Base-by-base conservation (phyloP, 768 basidiomycete species). In the Pleurotus giganteus region DNA sequence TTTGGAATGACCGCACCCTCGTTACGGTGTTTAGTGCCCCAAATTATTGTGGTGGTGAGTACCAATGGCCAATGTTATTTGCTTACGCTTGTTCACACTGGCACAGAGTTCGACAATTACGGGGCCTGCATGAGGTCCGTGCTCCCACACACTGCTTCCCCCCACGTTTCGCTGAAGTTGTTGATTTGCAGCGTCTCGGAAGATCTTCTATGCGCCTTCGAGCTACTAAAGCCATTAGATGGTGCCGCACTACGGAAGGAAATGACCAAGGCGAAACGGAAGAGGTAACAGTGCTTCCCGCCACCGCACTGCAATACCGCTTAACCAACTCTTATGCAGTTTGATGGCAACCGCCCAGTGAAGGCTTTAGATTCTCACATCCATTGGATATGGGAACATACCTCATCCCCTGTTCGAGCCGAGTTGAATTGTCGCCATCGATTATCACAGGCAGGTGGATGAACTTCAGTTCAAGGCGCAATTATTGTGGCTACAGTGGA, bases 21-120 rank as follows among this genome's bases (percentile, higher is more conserved):
- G 97, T 99, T 51, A 99, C 97, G 1, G 94, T 99, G 53, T 99
- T 99, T 73, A 96, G 94, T 63, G 97, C 97, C 45, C 97, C 97
- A 19, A 97, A 97, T 64, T 94, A 94, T 63, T 94, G 93, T 66
- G 93, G 92, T 71, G 92, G 94, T 96, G 62, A 72, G 90, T 79
- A 34, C 19, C 47, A n/a, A 17, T n/a, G n/a, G n/a, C n/a, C n/a
- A 51, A 26, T 45, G 45, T 26, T 32, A 58, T 45, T 19, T 32
- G 56, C 29, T 57, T 34, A 53, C 50, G 12, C 60, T 29, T 39
- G 58, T 58, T 36, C 13, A 54, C 12, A 24, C 63, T 64, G 59
- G 28, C 54, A 9, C 65, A 94, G 91, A 94, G 74, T 96, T 94
- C 64, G 92, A 96, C 70, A 95, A 96, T 67, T 95, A 95, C 60